Evolutionary conservation across 768 basidiomycete genomes (phyloP).

Genomic region (Serendipita sp.): DNA sequence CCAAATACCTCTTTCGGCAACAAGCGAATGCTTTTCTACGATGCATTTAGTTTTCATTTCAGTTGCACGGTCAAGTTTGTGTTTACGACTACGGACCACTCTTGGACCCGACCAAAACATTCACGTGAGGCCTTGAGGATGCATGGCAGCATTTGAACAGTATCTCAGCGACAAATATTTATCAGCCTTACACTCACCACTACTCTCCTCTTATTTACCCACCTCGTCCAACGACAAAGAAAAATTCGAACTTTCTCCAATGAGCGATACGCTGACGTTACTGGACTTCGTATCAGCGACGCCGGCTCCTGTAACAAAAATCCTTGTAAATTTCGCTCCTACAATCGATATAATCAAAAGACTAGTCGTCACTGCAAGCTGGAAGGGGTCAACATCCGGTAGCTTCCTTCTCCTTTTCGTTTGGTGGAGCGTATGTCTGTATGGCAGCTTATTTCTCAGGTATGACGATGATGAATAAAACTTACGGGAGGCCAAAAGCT

Average conservation of each 20-base stretch:
- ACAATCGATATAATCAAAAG: conserved; percentile 30
- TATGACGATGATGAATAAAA: neutral
- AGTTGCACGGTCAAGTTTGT: neutral
- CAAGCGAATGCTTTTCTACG: neutral
- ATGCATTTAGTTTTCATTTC: neutral
- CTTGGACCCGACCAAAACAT: conserved; percentile 4
- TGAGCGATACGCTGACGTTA: conserved; percentile 6
- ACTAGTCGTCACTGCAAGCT: conserved; percentile 35
- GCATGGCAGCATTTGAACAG: conserved; percentile 11
- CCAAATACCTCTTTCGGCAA: no score
- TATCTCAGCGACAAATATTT: conserved; percentile 10
- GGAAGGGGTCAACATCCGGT: conserved; percentile 38
- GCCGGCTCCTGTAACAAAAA: conserved; percentile 45
- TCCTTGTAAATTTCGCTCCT: conserved; percentile 48
- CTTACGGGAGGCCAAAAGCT: conserved; percentile 1
- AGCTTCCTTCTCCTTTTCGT: conserved; percentile 47
- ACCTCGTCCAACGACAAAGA: neutral
- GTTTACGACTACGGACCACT: no score
- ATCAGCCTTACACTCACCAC: conserved; percentile 7
- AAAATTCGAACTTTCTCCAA: neutral
- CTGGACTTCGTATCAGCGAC: conserved; percentile 11
- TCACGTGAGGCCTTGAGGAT: neutral
- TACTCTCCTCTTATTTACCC: neutral
- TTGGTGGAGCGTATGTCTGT: conserved; percentile 68
- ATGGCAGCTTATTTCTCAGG: neutral